A percentile compares a stretch with the other conserved stretches of the same genome.
phyloP scores from a whole-genome alignment of 2,329 filamentous ascomycete species.

The Tolypocladium sp. region DNA sequence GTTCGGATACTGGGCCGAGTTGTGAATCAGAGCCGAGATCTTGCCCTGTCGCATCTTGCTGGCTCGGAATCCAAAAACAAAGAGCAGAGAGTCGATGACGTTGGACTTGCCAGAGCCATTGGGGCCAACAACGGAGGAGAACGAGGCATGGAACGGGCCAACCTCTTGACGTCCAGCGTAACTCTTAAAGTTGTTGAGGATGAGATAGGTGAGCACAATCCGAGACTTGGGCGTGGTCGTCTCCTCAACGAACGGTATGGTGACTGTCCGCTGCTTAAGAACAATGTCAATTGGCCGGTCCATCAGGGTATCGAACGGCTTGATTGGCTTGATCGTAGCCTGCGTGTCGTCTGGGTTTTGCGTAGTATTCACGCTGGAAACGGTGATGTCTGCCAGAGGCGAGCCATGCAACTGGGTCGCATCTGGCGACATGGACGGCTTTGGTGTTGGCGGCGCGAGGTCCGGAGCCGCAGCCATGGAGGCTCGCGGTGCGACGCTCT shows the following conservation, averaged over 20 bases:
- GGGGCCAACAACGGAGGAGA: constrained; percentile 94
- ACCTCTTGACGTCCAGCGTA: constrained; percentile 94
- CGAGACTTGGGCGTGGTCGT: constrained; percentile 69
- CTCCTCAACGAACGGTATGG: constrained; percentile 61
- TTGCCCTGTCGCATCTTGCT: constrained; percentile 99
- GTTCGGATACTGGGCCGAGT: constrained; percentile 79
- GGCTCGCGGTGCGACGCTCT: constrained; percentile 40
- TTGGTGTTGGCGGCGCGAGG: constrained; percentile 32
- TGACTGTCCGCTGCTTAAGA: constrained; percentile 69
- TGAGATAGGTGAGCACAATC: constrained; percentile 85
- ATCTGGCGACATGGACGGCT: constrained; percentile 48
- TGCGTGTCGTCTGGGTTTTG: constrained; percentile 17
- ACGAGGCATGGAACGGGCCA: constrained; percentile 92
- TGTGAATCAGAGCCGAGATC: constrained; percentile 95
- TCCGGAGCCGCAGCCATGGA: constrained; percentile 31
- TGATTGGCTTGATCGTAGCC: constrained; percentile 57
- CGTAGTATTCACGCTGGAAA: constrained; percentile 47
- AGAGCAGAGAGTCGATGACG: constrained; percentile 93
- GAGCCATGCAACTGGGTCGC: constrained; percentile 39
- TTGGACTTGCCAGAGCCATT: constrained; percentile 99
- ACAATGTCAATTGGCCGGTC: constrained; percentile 93
- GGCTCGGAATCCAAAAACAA: constrained; percentile 97
- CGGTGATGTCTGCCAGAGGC: constrained; percentile 67
- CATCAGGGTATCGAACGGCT: constrained; percentile 65
- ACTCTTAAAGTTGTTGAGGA: constrained; percentile 97